Conservation (phyloP, 1,284 basidiomycete genomes). For the Erythrobasidium hasegawianum region DNA sequence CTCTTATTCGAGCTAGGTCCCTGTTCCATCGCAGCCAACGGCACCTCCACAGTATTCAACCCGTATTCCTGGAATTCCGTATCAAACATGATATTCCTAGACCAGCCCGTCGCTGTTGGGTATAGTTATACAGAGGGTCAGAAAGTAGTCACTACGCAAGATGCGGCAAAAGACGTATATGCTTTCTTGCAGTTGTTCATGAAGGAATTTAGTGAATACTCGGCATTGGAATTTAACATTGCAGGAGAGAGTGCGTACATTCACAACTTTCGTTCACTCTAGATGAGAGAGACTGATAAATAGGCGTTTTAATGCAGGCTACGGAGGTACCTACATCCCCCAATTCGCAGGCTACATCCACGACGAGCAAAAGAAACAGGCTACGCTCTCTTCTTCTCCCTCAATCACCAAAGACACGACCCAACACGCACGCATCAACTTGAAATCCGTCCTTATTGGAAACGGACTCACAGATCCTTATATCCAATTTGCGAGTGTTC, state of each 20-base stretch:
- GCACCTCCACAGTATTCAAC: conserved; percentile 67
- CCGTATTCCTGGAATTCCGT: conserved; percentile 69
- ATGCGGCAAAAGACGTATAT: conserved; percentile 77
- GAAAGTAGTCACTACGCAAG: conserved; percentile 66
- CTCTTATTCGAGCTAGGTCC: conserved; percentile 72
- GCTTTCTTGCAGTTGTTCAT: conserved; percentile 87
- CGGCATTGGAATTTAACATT: conserved; percentile 41
- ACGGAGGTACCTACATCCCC: conserved; percentile 37
- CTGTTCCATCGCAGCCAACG: conserved; percentile 66
- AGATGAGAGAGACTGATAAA: conserved; percentile 1
- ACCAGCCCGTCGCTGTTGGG: conserved; percentile 83
- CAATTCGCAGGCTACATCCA: conserved; percentile 65
- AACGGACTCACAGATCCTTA: conserved; percentile 74
- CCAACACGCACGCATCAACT: conserved; percentile 58
- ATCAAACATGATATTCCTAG: conserved; percentile 64
- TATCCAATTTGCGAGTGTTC: conserved; percentile 55
- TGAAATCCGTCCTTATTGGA: conserved; percentile 72
- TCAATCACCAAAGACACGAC: too few species aligned
- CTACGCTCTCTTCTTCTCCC: too few species aligned
- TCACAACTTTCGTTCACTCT: too few species aligned
- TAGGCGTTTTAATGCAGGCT: neutral
- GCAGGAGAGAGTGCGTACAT: conserved; percentile 53
- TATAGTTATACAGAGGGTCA: conserved; percentile 74
- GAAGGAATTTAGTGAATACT: conserved; percentile 43
- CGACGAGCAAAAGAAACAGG: conserved; percentile 61